Evolutionary conservation across 257 asterid genomes (phyloP).

Genomic region (Solanum neorickii): DNA sequence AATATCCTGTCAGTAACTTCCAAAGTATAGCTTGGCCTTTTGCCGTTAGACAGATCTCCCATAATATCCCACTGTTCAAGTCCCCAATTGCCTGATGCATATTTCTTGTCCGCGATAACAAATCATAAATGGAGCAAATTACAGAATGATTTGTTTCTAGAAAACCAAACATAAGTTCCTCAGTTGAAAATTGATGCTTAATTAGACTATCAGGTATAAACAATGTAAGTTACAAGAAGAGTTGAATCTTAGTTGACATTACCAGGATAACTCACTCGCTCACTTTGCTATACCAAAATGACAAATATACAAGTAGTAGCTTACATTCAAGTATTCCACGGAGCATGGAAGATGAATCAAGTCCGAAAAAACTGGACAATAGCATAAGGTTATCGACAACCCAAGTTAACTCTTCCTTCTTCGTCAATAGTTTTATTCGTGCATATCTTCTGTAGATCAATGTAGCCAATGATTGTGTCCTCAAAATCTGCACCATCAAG

Average conservation of each 20-base stretch:
- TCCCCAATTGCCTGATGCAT: background rate
- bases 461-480: constrained; percentile 82
- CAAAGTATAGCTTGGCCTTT: background rate
- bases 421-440: constrained; percentile 52
- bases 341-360: background rate
- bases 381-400: constrained; percentile 44
- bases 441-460: constrained; percentile 88
- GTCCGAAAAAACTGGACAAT: background rate
- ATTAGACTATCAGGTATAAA: background rate
- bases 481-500: constrained; percentile 76
- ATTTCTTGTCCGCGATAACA: background rate
- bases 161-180: background rate
- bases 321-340: background rate
- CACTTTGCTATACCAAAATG: background rate
- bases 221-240: background rate
- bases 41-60: background rate
- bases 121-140: background rate
- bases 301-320: background rate
- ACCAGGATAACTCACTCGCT: background rate
- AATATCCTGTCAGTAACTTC: background rate
- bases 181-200: background rate
- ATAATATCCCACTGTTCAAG: background rate
- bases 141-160: background rate
- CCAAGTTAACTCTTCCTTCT: constrained; percentile 61
- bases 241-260: background rate